Percentiles rank a stretch among this genome's conserved stretches.
Evolutionary conservation across 352 stramenopile genomes (phyloP).

Genomic region (Plasmopara muralis): DNA sequence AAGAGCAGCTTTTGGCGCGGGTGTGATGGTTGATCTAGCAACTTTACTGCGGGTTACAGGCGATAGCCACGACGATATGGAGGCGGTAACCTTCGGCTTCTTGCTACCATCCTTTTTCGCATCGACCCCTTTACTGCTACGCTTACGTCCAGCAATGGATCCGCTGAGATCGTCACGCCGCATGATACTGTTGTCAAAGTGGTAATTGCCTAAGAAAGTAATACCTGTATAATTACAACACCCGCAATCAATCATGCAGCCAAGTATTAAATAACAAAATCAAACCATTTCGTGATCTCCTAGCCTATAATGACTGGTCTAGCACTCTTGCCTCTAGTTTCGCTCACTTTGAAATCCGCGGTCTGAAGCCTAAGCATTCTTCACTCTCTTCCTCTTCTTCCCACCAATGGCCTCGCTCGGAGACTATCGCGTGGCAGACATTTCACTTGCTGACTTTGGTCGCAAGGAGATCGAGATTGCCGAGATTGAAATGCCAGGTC

Average conservation of each 20-base stretch:
- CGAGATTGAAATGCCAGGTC: slow-evolving; percentile 98
- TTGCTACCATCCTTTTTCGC: slow-evolving; percentile 3
- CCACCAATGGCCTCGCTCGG: slow-evolving; percentile 51
- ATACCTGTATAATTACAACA: not conserved
- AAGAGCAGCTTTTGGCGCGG: slow-evolving; percentile 11
- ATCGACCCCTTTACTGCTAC: slow-evolving; percentile 1
- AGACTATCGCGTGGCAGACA: slow-evolving; percentile 92
- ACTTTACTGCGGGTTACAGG: slow-evolving; percentile 13
- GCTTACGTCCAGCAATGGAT: slow-evolving; percentile 32
- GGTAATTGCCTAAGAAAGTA: too few species aligned
- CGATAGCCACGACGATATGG: slow-evolving; percentile 12
- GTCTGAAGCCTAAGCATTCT: slow-evolving; percentile 7
- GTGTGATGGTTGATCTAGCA: slow-evolving; percentile 16
- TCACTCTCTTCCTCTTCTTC: not conserved
- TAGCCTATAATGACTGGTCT: slow-evolving; percentile 18
- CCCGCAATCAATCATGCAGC: not conserved
- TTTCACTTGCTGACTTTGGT: slow-evolving; percentile 97
- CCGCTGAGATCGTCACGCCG: slow-evolving; percentile 15
- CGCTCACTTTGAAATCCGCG: slow-evolving; percentile 24
- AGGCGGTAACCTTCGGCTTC: slow-evolving; percentile 10
- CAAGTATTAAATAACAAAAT: not conserved
- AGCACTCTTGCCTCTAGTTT: slow-evolving; percentile 8
- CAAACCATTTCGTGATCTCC: not conserved
- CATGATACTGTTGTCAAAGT: slow-evolving; percentile 40
- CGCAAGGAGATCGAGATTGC: slow-evolving; percentile 98